Base-by-base conservation (phyloP, 2,329 filamentous ascomycete species). In the Alternaria burnsii region DNA sequence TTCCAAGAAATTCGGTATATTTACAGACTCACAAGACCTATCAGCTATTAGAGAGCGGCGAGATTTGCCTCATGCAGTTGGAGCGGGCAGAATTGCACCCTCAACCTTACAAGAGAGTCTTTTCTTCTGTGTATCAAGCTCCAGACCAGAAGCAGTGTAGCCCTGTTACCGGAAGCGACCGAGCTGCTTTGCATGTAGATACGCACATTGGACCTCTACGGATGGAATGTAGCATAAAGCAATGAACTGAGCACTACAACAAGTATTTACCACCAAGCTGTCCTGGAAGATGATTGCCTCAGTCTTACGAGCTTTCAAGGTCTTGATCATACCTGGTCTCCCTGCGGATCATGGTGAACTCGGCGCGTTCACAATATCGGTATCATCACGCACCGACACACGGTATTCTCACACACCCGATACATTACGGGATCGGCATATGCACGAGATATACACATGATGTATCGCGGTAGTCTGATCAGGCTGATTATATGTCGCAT, bases 171-270 rank as follows among this genome's bases (percentile, higher is more conserved):
- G 0, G 12, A 16, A 36, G 3, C 0, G 14, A 14, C 14, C 32
- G 32, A 14, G 5, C 6, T 14, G 12, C 14, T 36, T 36, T 12
- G 32, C 14, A n/a, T 16, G 7, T 0, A 38, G 16, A 38, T 8
- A 16, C 16, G 16, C 34, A n/a, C 34, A n/a, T n/a, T n/a, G 6
- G 16, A 38, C 16, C 8, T 38, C 8, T n/a, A 9, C 34, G n/a
- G 6, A 38, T 38, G 0, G 14, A 8, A 5, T n/a, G 16, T 9
- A 38, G 6, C 14, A 9, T 0, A n/a, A 0, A 14, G 34, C 16
- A n/a, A 38, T 8, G 7, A 16, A 38, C 0, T 20, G 11, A 40
- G 9, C 16, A 40, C 38, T 38, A n/a, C 16, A n/a, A n/a, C 14
- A 9, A n/a, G 1, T 3, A 38, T 38, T n/a, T 8, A n/a, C 16